Base-by-base conservation (phyloP, 2,329 filamentous ascomycete species). In the Hypoxylon sp. region DNA sequence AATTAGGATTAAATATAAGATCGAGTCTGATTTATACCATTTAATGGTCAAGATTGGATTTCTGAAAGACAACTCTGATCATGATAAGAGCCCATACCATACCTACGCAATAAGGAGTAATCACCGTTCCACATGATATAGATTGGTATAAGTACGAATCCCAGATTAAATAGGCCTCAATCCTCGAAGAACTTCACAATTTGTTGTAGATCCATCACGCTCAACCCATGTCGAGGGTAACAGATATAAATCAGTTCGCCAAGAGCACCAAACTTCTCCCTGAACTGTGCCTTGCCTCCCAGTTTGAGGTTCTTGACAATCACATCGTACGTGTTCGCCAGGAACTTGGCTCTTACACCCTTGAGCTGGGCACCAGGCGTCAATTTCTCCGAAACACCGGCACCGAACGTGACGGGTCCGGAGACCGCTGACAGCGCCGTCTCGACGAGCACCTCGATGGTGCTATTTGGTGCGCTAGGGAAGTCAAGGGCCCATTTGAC, bases 401-500 rank as follows among this genome's bases (percentile, higher is more conserved):
- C 90, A 40, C 92, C 92, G 67, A 96, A 97, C 0, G 92, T 97
- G 34, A 95, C 87, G n/a, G 7, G 77, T 73, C 66, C 84, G 82
- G 32, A 67, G 50, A 38, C 75, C 69, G 25, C 77, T 74, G 2
- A 74, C 71, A 52, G 30, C 25, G 49, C 49, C 6, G 36, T 21
- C 25, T 52, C 49, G 37, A 94, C 88, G 29, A 94, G 81, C 30
- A 87, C 81, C 74, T 97, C 92, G 57, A 96, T 96, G 25, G 89
- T 87, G 35, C 92, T 92, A 36, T 84, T 90, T 9, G 91, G 89
- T 0, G 91, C 83, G 19, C 83, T 83, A 0, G 91, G 92, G 78
- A 97, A 96, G 72, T 96, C 91, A 44, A 96, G 83, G 11, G 89
- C 89, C 78, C 93, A 96, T 75, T 97, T 97, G 68, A 96, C 87